These are phyloP conservation scores for Globisporangium heterothallicum DNA, from an alignment of 352 stramenopile genomes.

Conservation along the genomic window DNA sequence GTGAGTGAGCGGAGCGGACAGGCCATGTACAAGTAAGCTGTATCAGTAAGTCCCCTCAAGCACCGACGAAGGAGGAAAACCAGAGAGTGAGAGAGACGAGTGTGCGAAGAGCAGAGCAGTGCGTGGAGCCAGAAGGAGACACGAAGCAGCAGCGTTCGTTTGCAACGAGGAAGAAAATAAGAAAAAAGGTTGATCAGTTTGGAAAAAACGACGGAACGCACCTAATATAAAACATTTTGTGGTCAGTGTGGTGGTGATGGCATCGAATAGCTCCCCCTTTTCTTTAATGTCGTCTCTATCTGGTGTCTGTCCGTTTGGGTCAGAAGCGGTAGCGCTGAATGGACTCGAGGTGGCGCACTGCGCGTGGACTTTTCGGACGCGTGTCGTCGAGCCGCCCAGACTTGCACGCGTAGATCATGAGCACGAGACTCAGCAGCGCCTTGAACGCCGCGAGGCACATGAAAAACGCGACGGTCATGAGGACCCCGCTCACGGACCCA, in stretches of 20 bases:
- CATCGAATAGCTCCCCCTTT: too few species aligned
- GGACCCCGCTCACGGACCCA: constrained; percentile 27
- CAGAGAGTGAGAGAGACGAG: constrained; percentile 10
- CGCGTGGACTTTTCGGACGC: constrained; percentile 56
- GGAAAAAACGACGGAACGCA: neutral
- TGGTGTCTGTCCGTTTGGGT: neutral
- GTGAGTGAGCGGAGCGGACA: constrained; percentile 21
- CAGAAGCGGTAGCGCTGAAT: constrained; percentile 47
- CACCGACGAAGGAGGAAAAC: constrained; percentile 12
- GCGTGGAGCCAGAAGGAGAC: neutral
- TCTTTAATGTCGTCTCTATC: constrained; percentile 3
- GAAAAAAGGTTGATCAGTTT: neutral
- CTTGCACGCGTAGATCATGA: constrained; percentile 75
- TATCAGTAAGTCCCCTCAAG: constrained; percentile 57
- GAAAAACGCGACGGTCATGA: constrained; percentile 60
- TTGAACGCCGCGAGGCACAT: constrained; percentile 76
- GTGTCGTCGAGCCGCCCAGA: constrained; percentile 63
- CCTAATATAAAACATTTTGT: neutral
- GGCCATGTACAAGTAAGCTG: constrained; percentile 52
- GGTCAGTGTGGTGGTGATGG: constrained; percentile 5
- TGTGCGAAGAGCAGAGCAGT: neutral
- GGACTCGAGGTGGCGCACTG: constrained; percentile 49
- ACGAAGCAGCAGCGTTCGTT: neutral
- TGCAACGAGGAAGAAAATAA: neutral
- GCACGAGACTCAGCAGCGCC: constrained; percentile 58